Base-by-base conservation (phyloP, 305 asterid species). In the Ruellia speciosa region DNA sequence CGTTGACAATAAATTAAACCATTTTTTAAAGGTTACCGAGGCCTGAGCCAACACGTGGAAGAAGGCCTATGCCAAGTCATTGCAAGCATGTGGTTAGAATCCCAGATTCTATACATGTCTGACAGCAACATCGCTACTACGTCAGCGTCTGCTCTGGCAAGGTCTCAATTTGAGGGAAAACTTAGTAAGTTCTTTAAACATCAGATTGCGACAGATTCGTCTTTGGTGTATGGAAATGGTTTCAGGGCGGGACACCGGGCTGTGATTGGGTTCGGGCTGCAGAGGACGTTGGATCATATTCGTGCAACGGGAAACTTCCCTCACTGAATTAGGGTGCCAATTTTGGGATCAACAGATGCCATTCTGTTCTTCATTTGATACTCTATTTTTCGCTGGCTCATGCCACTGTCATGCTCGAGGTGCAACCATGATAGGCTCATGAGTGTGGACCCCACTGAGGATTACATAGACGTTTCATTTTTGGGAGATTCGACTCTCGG, bases 21-120 rank as follows among this genome's bases (percentile, higher is more conserved):
- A n/a, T 14, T 13, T 9, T 43, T 56, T 14, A 9, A 73, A 88
- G 99, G 95, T 56, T 92, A 73, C 57, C 79, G 84, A 0, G 77
- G 55, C 58, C 73, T 92, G 49, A 74, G 82, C 24, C 93, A 92
- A 6, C 85, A 81, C 2, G 87, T 92, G 3, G 99, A 88, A 81
- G 99, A 92, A 79, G 99, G 99, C 14, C 86, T 92, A 20, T 92
- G 99, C 68, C 97, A 92, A 76, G 99, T 92, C 46, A 64, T 86
- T 64, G 96, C 99, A 58, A 86, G 84, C 62, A 78, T 92, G 96
- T 92, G 99, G 99, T 67, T 88, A 69, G 97, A 92, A 54, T 86
- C 97, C 4, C 90, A 92, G 65, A 82, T 79, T 33, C 19, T 13
- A 54, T 75, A 18, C 81, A 82, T 46, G 84, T 74, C 95, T 20